Percentiles rank a stretch among this genome's conserved stretches.
Evolutionary conservation across 352 stramenopile genomes (phyloP).

Genomic region (Thalassiosira hispida): DNA sequence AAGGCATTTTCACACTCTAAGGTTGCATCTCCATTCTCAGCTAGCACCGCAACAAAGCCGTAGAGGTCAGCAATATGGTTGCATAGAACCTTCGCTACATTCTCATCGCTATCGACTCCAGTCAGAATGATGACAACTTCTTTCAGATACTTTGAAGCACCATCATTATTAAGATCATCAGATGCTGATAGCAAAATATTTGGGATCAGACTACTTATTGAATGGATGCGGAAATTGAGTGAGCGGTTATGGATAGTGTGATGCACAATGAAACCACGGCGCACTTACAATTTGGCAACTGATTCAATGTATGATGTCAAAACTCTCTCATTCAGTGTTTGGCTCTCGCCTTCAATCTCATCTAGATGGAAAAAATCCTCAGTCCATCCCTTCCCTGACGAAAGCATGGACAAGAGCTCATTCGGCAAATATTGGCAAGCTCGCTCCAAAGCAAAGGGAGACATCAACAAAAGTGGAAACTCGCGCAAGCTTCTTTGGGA

Average conservation of each 20-base stretch:
- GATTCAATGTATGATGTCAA: slow-evolving; percentile 52
- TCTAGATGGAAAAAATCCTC: slow-evolving; percentile 55
- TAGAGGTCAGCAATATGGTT: slow-evolving; percentile 61
- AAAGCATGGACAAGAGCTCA: slow-evolving; percentile 51
- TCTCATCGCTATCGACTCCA: slow-evolving; percentile 45
- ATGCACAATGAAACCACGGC: not conserved
- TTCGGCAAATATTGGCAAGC: slow-evolving; percentile 48
- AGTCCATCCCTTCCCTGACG: slow-evolving; percentile 38
- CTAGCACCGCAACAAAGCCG: slow-evolving; percentile 51
- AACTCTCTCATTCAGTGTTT: slow-evolving; percentile 40
- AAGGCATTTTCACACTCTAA: slow-evolving; percentile 41
- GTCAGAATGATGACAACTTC: slow-evolving; percentile 52
- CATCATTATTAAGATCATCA: slow-evolving; percentile 26
- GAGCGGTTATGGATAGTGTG: not conserved
- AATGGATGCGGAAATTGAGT: not conserved
- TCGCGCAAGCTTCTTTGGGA: slow-evolving; percentile 42
- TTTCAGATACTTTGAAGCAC: slow-evolving; percentile 41
- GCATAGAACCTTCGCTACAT: slow-evolving; percentile 44
- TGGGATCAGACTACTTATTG: slow-evolving; percentile 53
- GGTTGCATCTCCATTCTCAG: slow-evolving; percentile 37
- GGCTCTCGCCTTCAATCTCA: slow-evolving; percentile 17
- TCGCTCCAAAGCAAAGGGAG: slow-evolving; percentile 43
- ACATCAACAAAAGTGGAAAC: slow-evolving; percentile 60
- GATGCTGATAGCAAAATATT: slow-evolving; percentile 59
- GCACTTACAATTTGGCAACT: slow-evolving; percentile 52